These are phyloP conservation scores for Leccinum barrowsii DNA, from an alignment of 768 basidiomycete species.

Conservation along the genomic window DNA sequence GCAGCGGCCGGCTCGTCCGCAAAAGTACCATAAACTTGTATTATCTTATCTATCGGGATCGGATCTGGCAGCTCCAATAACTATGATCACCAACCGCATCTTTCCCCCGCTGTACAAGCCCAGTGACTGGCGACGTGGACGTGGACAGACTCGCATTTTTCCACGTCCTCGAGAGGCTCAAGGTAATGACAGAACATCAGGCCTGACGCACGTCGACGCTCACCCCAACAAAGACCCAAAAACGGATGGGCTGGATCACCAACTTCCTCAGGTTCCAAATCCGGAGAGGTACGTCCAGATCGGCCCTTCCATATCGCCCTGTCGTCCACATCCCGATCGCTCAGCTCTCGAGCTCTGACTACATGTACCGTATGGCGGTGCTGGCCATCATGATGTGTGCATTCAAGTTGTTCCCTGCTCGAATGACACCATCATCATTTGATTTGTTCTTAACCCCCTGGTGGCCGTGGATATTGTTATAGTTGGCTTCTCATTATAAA, in stretches of 20 bases:
- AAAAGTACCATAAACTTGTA: conserved; percentile 26
- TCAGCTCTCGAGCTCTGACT: conserved; percentile 89
- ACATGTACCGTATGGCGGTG: conserved; percentile 27
- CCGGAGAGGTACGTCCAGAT: conserved; percentile 64
- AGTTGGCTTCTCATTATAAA: too few relatives aligned
- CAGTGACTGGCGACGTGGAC: conserved; percentile 43
- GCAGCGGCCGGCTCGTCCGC: conserved; percentile 30
- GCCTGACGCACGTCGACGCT: not conserved
- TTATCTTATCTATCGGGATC: conserved; percentile 31
- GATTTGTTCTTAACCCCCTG: too few relatives aligned
- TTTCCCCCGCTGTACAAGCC: conserved; percentile 60
- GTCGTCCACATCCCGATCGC: not conserved
- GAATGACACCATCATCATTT: too few relatives aligned
- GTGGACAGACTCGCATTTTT: conserved; percentile 84
- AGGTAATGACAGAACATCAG: conserved; percentile 47
- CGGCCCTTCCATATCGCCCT: not conserved
- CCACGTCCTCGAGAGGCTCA: conserved; percentile 83
- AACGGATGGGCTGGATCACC: conserved; percentile 84
- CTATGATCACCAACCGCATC: conserved; percentile 32
- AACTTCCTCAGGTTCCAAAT: conserved; percentile 56
- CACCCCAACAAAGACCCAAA: conserved; percentile 66
- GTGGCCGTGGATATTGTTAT: too few relatives aligned
- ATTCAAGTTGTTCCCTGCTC: too few relatives aligned
- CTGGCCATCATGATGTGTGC: too few relatives aligned
- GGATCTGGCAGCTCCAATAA: conserved; percentile 1